phyloP scores from a whole-genome alignment of 768 basidiomycete genomes.

The Trametopsis cervina region DNA sequence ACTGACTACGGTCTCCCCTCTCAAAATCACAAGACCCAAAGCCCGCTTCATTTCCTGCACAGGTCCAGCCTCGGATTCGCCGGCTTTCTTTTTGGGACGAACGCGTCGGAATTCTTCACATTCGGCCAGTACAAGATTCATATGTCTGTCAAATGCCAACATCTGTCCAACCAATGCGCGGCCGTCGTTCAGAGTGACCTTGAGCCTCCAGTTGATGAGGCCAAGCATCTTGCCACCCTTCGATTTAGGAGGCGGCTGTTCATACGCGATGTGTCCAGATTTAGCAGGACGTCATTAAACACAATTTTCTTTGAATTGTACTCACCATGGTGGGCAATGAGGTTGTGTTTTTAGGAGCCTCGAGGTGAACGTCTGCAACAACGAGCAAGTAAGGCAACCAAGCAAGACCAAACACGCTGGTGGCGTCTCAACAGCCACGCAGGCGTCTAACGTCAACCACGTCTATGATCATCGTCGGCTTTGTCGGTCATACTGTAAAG shows the following conservation, averaged over 20 bases:
- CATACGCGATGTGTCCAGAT: too few species aligned
- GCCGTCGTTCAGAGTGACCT: constrained; percentile 96
- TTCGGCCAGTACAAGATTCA: constrained; percentile 98
- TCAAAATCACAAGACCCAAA: constrained; percentile 91
- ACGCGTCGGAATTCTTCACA: constrained; percentile 97
- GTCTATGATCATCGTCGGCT: background rate
- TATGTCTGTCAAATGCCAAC: constrained; percentile 99
- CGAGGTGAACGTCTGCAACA: constrained; percentile 17
- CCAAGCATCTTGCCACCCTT: constrained; percentile 98
- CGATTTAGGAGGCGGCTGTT: constrained; percentile 88
- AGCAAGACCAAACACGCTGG: constrained; percentile 28
- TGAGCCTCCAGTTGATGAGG: constrained; percentile 96
- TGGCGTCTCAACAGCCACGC: background rate
- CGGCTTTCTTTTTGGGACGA: constrained; percentile 85
- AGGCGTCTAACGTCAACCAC: background rate
- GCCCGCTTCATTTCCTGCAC: constrained; percentile 95
- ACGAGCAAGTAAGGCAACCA: constrained; percentile 24
- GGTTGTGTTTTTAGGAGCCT: constrained; percentile 11
- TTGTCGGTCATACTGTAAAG: background rate
- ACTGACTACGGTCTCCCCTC: constrained; percentile 95
- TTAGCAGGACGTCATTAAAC: too few species aligned
- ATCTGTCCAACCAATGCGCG: constrained; percentile 95
- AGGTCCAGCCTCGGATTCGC: constrained; percentile 61
- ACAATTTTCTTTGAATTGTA: constrained; percentile 1
- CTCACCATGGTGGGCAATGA: constrained; percentile 48